Base-by-base conservation (phyloP, 805 yeast genomes). In the Phaffomyces thermotolerans region DNA sequence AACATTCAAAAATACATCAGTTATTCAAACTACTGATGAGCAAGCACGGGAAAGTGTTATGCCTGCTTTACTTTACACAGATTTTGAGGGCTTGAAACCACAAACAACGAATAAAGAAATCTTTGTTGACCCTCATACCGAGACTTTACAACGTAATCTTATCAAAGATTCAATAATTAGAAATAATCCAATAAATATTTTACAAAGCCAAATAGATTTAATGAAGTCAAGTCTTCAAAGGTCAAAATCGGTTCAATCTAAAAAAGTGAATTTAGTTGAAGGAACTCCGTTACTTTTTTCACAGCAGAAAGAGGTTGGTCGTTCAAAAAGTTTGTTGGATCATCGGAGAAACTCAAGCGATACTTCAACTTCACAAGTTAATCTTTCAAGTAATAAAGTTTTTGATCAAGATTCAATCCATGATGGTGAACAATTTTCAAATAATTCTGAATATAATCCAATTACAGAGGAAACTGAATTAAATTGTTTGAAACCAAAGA, bases 391-490 rank as follows among this genome's bases (percentile, higher is more conserved):
- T 27, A 5, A 15, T 12, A n/a, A 13, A n/a, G 17, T 30, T 23
- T 14, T 30, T 15, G 23, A 15, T 23, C 8, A n/a, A 6, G 36
- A 30, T 22, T 30, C 27, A 6, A 10, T 10, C 9, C 22, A 17
- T 17, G 18, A 9, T 13, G 20, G 30, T 29, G 39, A 41, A 8
- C 41, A 42, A 20, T 27, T 22, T 20, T 24, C 39, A 35, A 17
- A 7, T 5, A 39, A 25, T 10, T 35, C 30, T 14, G 31, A 27
- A 7, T 42, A 34, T 25, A 45, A 46, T 20, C 40, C 43, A 6
- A 5, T 35, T 4, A 50, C 51, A 3, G 34, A 20, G 22, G 54
- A 45, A 20, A 45, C 52, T 3, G 52, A 45, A 14, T 41, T 47
- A 25, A 50, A 47, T 22, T 48, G 51, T 31, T 22, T 48, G 35